Evolutionary conservation across 305 asterid genomes (phyloP), one percentile per base, ranked within the genome.

Genomic region (Lippia alba): DNA sequence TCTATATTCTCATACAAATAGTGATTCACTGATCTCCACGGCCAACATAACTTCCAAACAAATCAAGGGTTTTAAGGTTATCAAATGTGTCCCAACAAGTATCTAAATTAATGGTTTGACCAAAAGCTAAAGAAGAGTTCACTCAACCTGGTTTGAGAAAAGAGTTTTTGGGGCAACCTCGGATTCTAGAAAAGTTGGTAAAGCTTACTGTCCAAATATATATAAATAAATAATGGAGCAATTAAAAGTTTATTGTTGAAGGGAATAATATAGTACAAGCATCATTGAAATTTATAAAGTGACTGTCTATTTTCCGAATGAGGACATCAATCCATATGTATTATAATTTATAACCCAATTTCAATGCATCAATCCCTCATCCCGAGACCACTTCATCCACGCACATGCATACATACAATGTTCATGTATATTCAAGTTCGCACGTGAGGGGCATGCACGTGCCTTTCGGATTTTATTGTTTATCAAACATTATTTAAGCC

Each of bases 111-210:
- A 58, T 64, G 67, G 71, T 76, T 82, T 82, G 82, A 75, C 81
- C 66, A 72, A 82, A 82, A 81, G 85, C 51, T 45, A 80, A 59
- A 79, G 80, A 71, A 60, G 66, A 49, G 57, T 62, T 71, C 16
- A 62, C n/a, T 64, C 67, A 64, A 57, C 61, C 58, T 71, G 69
- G 67, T 67, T 75, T 64, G 54, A 61, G 5, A 15, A 39, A 39
- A 39, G 45, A 39, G 19, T 14, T 16, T 18, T 59, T 12, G 77
- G 55, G 82, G 79, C 81, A 82, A 81, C 86, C 90, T 80, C 80
- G 87, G 86, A 82, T 80, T 82, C 82, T 80, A 76, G 83, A 85
- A 85, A 83, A 80, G 79, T 72, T 55, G 14, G 20, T 32, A 40
- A 2, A 46, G 61, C 65, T 61, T 44, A 19, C 57, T 71, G 34